phyloP scores from a whole-genome alignment of 371 early-diverging fungal genomes.

The Mucor circinelloides region DNA sequence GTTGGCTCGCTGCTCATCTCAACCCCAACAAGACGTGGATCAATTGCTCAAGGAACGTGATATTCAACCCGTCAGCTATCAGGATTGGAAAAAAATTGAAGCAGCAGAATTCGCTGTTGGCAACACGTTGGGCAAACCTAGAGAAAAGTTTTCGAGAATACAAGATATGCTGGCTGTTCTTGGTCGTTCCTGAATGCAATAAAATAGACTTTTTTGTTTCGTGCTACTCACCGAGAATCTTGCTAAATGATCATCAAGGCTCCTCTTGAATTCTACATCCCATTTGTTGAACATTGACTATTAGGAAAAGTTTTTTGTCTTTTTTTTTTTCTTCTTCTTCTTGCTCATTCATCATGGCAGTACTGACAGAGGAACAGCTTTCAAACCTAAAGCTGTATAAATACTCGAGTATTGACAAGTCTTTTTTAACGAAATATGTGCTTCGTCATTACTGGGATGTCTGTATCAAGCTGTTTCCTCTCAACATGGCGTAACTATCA shows the following conservation, averaged over 20 bases:
- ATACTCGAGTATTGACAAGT: conserved; percentile 84
- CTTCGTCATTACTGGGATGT: conserved; percentile 89
- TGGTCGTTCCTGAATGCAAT: neutral
- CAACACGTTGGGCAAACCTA: conserved; percentile 65
- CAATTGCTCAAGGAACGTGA: conserved; percentile 27
- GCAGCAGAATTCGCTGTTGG: conserved; percentile 74
- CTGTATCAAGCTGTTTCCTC: conserved; percentile 86
- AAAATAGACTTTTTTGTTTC: neutral
- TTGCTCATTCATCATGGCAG: neutral
- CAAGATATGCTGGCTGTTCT: conserved; percentile 69
- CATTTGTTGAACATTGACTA: neutral
- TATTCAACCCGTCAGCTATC: conserved; percentile 61
- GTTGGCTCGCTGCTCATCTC: conserved; percentile 24
- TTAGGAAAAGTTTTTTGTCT: neutral
- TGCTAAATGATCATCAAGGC: neutral
- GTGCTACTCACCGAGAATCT: neutral
- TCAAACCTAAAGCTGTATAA: conserved; percentile 80
- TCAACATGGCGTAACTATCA: conserved; percentile 83
- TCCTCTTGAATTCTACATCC: neutral
- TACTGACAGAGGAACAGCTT: conserved; percentile 60
- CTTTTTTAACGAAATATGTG: conserved; percentile 80
- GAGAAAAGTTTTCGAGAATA: conserved; percentile 77
- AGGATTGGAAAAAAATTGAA: conserved; percentile 86
- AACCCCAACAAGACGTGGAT: conserved; percentile 34
- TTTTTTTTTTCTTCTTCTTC: neutral